These are phyloP conservation scores for Sphaerobolus stellatus DNA, from an alignment of 1,284 basidiomycete genomes.

Conservation along the genomic window DNA sequence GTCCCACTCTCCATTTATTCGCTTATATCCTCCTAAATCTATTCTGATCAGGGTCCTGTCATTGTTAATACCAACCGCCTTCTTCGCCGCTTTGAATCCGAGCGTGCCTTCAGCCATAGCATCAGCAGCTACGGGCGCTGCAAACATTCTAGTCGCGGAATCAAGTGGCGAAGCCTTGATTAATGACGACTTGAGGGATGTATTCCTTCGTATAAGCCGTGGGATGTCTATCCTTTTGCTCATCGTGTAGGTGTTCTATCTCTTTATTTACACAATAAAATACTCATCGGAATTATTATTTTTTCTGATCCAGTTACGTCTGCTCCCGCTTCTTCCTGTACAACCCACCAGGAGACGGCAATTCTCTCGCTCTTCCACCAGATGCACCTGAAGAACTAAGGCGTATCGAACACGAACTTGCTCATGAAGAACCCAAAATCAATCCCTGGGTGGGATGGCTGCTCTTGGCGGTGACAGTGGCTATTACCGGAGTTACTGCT, in stretches of 20 bases:
- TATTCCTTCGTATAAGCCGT: conserved; percentile 58
- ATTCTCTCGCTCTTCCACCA: conserved; percentile 41
- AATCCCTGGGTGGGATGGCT: conserved; percentile 59
- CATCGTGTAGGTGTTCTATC: conserved; percentile 45
- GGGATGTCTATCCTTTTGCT: conserved; percentile 62
- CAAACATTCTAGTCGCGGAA: neutral
- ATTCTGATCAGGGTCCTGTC: conserved; percentile 50
- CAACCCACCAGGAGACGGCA: conserved; percentile 62
- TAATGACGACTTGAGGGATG: conserved; percentile 38
- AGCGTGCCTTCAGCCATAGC: conserved; percentile 27
- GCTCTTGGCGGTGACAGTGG: conserved; percentile 52
- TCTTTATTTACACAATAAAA: neutral
- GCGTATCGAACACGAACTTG: conserved; percentile 42
- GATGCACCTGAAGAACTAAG: conserved; percentile 46
- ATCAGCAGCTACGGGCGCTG: conserved; percentile 20
- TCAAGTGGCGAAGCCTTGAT: conserved; percentile 27
- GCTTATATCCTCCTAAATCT: conserved; percentile 3
- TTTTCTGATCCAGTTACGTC: conserved; percentile 46
- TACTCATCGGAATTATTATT: neutral
- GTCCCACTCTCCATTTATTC: conserved; percentile 12
- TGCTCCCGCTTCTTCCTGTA: conserved; percentile 64
- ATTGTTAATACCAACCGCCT: conserved; percentile 60
- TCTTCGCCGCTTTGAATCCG: conserved; percentile 60
- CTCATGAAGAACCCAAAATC: conserved; percentile 49
- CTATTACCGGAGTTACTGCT: conserved; percentile 61